These are phyloP conservation scores for Camellia lanceoleosa DNA, from an alignment of 148 eudicot genomes.

Conservation along the genomic window DNA sequence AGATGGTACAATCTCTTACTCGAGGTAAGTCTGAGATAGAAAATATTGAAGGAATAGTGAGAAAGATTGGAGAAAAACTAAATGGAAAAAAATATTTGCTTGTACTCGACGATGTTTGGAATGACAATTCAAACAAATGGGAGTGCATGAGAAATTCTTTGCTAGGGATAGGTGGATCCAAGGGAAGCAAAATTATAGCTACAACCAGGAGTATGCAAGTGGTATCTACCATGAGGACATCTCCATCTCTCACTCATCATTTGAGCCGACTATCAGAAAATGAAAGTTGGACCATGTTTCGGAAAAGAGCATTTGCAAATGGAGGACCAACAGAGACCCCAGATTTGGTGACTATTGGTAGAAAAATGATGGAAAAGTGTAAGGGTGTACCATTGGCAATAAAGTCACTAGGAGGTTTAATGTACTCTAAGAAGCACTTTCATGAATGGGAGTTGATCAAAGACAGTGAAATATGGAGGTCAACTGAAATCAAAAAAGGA, in stretches of 20 bases:
- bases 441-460: too few relatives aligned
- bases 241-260: neutral
- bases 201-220: neutral
- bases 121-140: neutral
- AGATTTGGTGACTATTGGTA: too few relatives aligned
- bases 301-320: neutral
- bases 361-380: too few relatives aligned
- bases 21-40: neutral
- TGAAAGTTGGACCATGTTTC: conserved; percentile 10
- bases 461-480: too few relatives aligned
- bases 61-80: conserved; percentile 1
- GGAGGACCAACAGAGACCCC: too few relatives aligned
- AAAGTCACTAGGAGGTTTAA: too few relatives aligned
- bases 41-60: neutral
- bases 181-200: conserved; percentile 1
- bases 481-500: too few relatives aligned
- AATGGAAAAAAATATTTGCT: conserved; percentile 13
- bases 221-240: neutral
- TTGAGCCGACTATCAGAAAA: neutral
- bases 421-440: too few relatives aligned
- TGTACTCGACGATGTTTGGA: conserved; percentile 21
- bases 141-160: neutral
- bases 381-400: too few relatives aligned
- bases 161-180: neutral
- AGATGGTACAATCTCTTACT: neutral